These are phyloP conservation scores for Nyssa sinensis DNA, from an alignment of 148 eudicot species.

Conservation along the genomic window DNA sequence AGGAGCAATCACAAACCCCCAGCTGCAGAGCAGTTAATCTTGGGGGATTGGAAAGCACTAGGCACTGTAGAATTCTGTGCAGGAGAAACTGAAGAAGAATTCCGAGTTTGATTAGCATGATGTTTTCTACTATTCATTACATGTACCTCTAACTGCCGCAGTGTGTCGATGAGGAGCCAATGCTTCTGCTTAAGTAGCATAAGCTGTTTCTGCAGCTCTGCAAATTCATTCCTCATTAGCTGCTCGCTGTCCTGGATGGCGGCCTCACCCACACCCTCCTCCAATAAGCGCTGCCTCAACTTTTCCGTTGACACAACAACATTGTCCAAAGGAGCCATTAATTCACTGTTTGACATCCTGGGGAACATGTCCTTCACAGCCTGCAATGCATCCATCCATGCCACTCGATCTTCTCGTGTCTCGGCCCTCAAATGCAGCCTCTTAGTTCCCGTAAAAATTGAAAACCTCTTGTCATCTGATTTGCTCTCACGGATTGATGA, in stretches of 20 bases:
- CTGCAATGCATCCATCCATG: constrained; percentile 87
- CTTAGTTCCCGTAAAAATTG: constrained; percentile 86
- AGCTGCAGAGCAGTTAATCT: constrained; percentile 6
- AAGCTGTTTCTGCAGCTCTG: constrained; percentile 63
- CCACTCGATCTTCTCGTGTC: constrained; percentile 60
- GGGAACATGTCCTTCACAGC: constrained; percentile 92
- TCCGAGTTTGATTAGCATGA: constrained; percentile 13
- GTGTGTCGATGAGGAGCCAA: constrained; percentile 59
- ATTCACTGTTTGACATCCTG: constrained; percentile 72
- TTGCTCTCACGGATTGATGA: constrained; percentile 79
- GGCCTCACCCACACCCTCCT: constrained; percentile 72
- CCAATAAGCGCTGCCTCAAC: constrained; percentile 61
- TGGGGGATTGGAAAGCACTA: constrained; percentile 5
- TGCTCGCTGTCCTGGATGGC: constrained; percentile 73
- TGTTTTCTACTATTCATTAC: constrained; percentile 24
- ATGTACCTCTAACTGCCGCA: constrained; percentile 87
- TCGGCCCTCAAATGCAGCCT: constrained; percentile 88
- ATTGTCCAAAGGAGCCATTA: constrained; percentile 62
- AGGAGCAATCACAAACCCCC: not conserved
- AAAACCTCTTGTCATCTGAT: constrained; percentile 90
- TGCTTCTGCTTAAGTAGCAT: constrained; percentile 78
- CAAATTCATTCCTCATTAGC: constrained; percentile 73
- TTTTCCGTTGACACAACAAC: constrained; percentile 61
- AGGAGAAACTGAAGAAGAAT: constrained; percentile 43
- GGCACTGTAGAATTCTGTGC: not conserved